Evolutionary conservation across 1,139 yeast genomes (phyloP).

Genomic region (Sugiyamaella grinbergsii): DNA sequence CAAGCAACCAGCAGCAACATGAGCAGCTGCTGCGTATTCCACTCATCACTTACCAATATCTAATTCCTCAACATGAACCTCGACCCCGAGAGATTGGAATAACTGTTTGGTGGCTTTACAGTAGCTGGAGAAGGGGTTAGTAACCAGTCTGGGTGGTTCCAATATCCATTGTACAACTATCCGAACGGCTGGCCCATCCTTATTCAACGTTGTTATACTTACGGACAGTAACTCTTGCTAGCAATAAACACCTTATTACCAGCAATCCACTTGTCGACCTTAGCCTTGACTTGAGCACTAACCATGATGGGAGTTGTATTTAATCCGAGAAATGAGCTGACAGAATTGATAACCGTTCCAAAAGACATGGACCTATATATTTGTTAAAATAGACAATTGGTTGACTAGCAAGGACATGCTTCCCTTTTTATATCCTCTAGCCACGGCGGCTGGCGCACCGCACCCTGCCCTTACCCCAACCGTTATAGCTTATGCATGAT

Average conservation of each 20-base stretch:
- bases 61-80: slow-evolving; percentile 31
- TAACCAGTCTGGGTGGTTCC: too few relatives aligned
- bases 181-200: not conserved
- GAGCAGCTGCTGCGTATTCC: slow-evolving; percentile 29
- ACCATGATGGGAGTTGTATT: slow-evolving; percentile 24
- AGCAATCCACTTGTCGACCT: slow-evolving; percentile 66
- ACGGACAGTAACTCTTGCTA: slow-evolving; percentile 54
- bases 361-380: slow-evolving; percentile 7
- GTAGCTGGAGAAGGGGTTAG: slow-evolving; percentile 30
- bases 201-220: too few relatives aligned
- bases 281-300: slow-evolving; percentile 37
- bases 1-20: not conserved
- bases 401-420: not conserved
- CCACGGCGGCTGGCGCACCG: too few relatives aligned
- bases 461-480: slow-evolving; percentile 9
- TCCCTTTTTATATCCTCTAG: slow-evolving; percentile 13
- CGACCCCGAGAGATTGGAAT: slow-evolving; percentile 31
- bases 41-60: slow-evolving; percentile 23
- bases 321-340: slow-evolving; percentile 10
- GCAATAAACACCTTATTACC: slow-evolving; percentile 78
- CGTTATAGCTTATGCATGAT: slow-evolving; percentile 11
- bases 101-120: slow-evolving; percentile 39
- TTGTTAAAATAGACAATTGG: not conserved
- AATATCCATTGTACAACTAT: not conserved
- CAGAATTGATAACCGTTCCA: slow-evolving; percentile 8